Percentiles rank a stretch among this genome's conserved stretches.
Evolutionary conservation across 768 basidiomycete species (phyloP).

Genomic region (Boletus vinaceobasis): DNA sequence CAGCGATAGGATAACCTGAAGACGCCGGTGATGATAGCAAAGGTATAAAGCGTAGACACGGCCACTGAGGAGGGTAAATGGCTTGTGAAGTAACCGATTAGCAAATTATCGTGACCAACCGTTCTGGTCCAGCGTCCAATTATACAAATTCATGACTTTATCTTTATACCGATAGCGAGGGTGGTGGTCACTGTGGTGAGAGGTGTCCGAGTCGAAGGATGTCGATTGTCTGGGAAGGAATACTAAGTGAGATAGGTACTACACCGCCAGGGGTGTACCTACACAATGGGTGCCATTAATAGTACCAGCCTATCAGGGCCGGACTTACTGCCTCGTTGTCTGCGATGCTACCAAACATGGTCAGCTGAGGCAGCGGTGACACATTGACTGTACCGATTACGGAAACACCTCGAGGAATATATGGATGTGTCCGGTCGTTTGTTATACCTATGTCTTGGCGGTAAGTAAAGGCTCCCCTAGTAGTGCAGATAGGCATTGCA

Average conservation of each 20-base stretch:
- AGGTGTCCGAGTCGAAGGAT: neutral
- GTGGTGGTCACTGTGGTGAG: neutral
- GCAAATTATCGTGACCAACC: neutral
- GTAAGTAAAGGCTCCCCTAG: neutral
- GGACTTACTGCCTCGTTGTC: neutral
- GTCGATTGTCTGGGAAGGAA: too few species aligned
- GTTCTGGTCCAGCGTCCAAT: neutral
- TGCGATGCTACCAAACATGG: neutral
- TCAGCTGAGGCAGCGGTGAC: too few species aligned
- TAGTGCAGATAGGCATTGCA: neutral
- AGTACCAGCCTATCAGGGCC: too few species aligned
- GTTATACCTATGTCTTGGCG: too few species aligned
- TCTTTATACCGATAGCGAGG: neutral
- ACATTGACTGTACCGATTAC: too few species aligned
- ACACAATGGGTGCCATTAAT: neutral
- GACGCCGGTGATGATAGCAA: neutral
- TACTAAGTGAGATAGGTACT: neutral
- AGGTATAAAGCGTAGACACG: neutral
- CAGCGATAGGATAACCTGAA: conserved; percentile 3
- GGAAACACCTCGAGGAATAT: too few species aligned
- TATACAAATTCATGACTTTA: neutral
- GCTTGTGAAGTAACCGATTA: neutral
- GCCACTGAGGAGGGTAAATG: neutral
- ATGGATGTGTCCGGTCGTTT: too few species aligned
- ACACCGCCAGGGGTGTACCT: neutral